These are phyloP conservation scores for Penicillium sp. DNA, from an alignment of 2,329 filamentous ascomycete species.

Conservation along the genomic window DNA sequence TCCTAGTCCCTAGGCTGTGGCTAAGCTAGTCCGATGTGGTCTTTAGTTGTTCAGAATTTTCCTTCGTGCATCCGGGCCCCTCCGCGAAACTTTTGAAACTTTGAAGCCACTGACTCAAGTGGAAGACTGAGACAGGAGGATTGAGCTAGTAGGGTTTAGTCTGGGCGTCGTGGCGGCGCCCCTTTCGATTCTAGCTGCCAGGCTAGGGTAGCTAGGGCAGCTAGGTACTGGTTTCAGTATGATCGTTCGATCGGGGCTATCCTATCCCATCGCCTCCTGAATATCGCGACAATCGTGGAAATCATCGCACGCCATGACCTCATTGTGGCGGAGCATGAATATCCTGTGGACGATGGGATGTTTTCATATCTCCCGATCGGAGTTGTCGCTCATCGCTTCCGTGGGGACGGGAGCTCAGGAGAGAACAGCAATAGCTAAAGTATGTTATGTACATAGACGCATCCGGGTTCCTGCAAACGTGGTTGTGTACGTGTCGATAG, in stretches of 20 bases:
- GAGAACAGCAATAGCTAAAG: no score
- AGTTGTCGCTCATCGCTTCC: no score
- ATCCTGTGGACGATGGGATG: neutral
- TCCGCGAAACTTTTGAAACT: neutral
- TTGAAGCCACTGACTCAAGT: constrained; percentile 16
- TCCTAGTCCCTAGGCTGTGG: no score
- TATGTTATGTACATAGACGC: neutral
- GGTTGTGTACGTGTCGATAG: constrained; percentile 9
- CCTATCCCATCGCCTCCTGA: constrained; percentile 5
- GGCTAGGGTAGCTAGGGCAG: no score
- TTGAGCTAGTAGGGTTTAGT: no score
- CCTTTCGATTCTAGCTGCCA: no score
- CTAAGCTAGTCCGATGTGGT: no score
- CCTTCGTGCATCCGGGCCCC: neutral
- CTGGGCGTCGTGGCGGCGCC: no score
- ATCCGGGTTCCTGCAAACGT: constrained; percentile 13
- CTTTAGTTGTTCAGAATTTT: neutral
- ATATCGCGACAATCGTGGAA: constrained; percentile 14
- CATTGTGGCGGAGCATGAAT: constrained; percentile 13
- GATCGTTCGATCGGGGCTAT: no score
- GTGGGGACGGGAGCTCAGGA: no score
- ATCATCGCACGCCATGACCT: constrained; percentile 15
- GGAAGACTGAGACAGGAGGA: constrained; percentile 3
- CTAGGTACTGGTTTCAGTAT: no score
- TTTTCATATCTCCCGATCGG: no score